Evolutionary conservation across 306 rosid species (phyloP).

Genomic region (Hippophae rhamnoides): DNA sequence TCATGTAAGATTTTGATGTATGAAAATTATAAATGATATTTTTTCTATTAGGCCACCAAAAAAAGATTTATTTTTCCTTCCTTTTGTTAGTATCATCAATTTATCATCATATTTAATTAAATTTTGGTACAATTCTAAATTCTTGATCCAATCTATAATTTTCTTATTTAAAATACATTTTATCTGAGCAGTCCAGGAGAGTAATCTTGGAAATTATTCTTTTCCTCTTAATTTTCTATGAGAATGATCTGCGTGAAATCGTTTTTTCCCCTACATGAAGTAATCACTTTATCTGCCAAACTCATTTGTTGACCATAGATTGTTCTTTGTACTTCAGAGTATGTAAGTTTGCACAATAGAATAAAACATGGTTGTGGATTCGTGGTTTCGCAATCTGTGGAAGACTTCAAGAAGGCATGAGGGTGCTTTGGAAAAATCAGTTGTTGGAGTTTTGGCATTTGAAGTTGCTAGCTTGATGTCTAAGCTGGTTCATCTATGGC

Average conservation of each 20-base stretch:
- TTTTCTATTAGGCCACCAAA: too few relatives aligned
- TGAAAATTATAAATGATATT: too few relatives aligned
- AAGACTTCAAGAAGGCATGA: constrained; percentile 59
- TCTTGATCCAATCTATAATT: background rate
- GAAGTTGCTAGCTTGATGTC: constrained; percentile 95
- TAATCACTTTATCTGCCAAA: background rate
- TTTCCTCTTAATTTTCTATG: background rate
- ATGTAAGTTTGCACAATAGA: constrained; percentile 25
- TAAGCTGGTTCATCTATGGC: constrained; percentile 84
- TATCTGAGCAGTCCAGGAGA: background rate
- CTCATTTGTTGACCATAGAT: background rate
- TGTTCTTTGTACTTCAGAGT: constrained; percentile 17
- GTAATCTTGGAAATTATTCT: background rate
- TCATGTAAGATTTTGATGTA: too few relatives aligned
- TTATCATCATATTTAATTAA: too few relatives aligned
- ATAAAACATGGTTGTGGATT: constrained; percentile 60
- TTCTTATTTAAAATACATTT: background rate
- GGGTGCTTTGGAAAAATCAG: constrained; percentile 43
- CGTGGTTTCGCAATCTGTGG: constrained; percentile 87
- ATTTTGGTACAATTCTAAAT: background rate
- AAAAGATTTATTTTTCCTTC: too few relatives aligned
- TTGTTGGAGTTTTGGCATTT: constrained; percentile 81
- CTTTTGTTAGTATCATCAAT: too few relatives aligned
- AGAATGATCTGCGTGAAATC: background rate
- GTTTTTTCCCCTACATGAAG: background rate